phyloP scores from a whole-genome alignment of 805 yeast species.

The Monosporozyma unispora region DNA sequence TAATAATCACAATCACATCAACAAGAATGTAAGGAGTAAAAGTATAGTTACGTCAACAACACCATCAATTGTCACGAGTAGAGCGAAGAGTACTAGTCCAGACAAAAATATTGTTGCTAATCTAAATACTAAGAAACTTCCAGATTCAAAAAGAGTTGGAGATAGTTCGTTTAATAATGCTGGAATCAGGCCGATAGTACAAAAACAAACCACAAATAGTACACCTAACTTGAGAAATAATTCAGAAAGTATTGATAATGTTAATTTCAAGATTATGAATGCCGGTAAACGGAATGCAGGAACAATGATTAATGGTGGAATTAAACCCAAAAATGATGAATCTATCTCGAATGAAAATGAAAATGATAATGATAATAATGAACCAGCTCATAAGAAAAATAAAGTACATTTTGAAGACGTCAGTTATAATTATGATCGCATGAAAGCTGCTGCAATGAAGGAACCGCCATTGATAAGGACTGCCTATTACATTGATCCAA shows the following conservation, averaged over 20 bases:
- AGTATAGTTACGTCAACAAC: conserved; percentile 1
- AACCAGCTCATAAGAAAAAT: background rate
- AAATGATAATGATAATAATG: background rate
- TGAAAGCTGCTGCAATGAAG: background rate
- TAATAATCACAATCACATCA: background rate
- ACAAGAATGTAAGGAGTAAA: background rate
- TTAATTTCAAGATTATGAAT: background rate
- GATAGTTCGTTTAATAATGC: background rate
- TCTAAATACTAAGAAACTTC: background rate
- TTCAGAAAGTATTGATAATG: background rate
- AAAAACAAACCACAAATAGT: background rate
- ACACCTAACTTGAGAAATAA: background rate
- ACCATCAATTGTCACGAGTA: background rate
- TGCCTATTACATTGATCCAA: conserved; percentile 2
- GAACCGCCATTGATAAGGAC: background rate
- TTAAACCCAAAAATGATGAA: background rate
- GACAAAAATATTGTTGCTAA: background rate
- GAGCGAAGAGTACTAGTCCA: background rate
- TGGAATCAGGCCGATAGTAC: background rate
- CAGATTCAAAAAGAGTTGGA: background rate
- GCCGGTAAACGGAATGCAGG: background rate
- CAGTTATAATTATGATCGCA: background rate
- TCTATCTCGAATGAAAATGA: background rate
- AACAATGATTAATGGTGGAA: background rate
- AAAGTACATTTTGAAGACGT: conserved; percentile 4